Base-by-base conservation (phyloP, 345 rosid species). In the Eutrema heterophyllum region DNA sequence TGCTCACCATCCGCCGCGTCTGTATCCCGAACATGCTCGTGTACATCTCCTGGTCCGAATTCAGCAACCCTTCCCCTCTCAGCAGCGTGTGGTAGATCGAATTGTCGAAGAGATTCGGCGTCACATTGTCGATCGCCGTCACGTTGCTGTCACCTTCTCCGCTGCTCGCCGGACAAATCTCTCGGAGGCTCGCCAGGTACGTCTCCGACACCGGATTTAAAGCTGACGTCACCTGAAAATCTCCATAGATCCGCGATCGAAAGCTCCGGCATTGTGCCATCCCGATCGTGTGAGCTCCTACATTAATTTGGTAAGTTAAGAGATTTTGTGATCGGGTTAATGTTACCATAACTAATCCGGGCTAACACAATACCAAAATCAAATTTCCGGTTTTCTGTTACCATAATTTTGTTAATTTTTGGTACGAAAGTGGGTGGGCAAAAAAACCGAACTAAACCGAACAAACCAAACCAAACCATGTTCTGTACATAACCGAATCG, bases 241-340 rank as follows among this genome's bases (percentile, higher is more conserved):
- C 88, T 41, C 91, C 78, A 35, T 87, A 87, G n/a, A 93, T 85
- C 27, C 98, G 82, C 0, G 81, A 41, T 11, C 97, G 79, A 66
- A 76, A 90, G 73, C 71, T 93, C 76, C 55, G 78, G 32, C 98
- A 93, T 6, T 88, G 87, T 7, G 97, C 97, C 95, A 79, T 83
- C 24, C 98, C 98, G 4, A 93, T 90, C 0, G 98, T 93, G 79
- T 93, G 98, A 41, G 97, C 84, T 26, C 98, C 98, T 92, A 79
- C 6, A 46, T n/a, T 29, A 10, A 39, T 16, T 51, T 30, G n/a
- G 8, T 16, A 38, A 46, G 39, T 48, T 48, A 14, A 62, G 4
- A 30, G 26, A 9, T 44, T 66, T 53, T 26, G 39, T 56, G 1
- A 55, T 12, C 60, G 61, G 35, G 26, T 52, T 52, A 4, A 30